These are phyloP conservation scores for Micractinium sp. DNA, from an alignment of 139 green algal genomes.

Conservation along the genomic window DNA sequence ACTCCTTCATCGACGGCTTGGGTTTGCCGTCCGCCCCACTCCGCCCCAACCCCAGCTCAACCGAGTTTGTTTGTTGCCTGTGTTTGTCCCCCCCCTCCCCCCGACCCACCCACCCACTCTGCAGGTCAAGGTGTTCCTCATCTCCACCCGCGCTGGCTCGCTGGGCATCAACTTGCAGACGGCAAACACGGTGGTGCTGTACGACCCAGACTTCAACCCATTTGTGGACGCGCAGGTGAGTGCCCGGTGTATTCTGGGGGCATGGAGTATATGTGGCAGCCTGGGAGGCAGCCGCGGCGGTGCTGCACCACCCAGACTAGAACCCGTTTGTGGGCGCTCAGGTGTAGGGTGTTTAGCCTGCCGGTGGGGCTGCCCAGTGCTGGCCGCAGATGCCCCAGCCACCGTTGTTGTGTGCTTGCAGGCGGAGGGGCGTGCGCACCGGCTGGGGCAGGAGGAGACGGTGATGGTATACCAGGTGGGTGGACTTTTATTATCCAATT, in stretches of 20 bases:
- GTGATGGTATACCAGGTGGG: conserved; percentile 81
- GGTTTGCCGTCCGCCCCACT: too few relatives aligned
- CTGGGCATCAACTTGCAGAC: conserved; percentile 88
- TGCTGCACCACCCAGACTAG: conserved; percentile 47
- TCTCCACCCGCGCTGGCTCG: conserved; percentile 79
- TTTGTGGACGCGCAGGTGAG: not conserved
- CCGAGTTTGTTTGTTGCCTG: too few relatives aligned
- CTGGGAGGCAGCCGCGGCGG: not conserved
- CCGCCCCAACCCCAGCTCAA: too few relatives aligned
- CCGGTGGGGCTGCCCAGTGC: not conserved
- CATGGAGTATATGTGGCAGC: not conserved
- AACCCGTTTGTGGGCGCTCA: conserved; percentile 55
- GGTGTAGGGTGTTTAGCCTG: not conserved
- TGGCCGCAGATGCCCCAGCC: too few relatives aligned
- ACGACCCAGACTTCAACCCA: conserved; percentile 77
- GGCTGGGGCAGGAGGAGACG: conserved; percentile 80
- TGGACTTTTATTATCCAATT: too few relatives aligned
- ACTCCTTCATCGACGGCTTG: too few relatives aligned
- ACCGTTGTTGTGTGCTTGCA: conserved; percentile 23
- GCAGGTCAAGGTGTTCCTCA: conserved; percentile 72
- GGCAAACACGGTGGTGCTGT: conserved; percentile 84
- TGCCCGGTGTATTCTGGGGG: too few relatives aligned
- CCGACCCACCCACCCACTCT: conserved; percentile 20
- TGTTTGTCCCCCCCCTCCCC: not conserved
- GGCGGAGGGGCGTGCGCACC: conserved; percentile 80